These are phyloP conservation scores for Apophysomyces elegans DNA, from an alignment of 371 early-diverging fungal genomes.

Conservation along the genomic window DNA sequence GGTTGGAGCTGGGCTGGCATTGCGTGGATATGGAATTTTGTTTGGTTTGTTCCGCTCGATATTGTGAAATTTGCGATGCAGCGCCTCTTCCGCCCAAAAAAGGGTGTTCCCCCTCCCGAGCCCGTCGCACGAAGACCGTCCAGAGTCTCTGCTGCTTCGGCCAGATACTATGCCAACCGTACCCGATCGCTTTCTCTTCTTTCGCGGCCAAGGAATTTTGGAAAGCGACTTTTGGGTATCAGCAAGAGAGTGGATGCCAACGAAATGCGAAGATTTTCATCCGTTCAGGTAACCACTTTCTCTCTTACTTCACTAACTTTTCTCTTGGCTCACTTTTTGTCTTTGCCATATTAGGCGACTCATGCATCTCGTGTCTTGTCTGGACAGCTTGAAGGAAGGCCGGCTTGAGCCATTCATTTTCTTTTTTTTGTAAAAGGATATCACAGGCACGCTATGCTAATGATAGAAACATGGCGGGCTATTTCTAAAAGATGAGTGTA, in stretches of 20 bases:
- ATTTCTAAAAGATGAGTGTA: no score
- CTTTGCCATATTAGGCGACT: conserved; percentile 15
- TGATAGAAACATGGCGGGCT: no score
- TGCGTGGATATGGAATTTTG: conserved; percentile 77
- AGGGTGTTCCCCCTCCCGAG: conserved; percentile 3
- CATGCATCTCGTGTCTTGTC: conserved; percentile 29
- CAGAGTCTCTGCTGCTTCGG: conserved; percentile 32
- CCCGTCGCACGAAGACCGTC: conserved; percentile 30
- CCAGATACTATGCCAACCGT: conserved; percentile 41
- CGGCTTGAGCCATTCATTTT: no score
- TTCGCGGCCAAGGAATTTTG: conserved; percentile 37
- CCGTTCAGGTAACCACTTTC: conserved; percentile 33
- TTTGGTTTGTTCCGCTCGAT: conserved; percentile 76
- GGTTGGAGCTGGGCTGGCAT: conserved; percentile 63
- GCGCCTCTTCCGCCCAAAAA: conserved; percentile 49
- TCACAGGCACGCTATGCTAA: no score
- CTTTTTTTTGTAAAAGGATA: no score
- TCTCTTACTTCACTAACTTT: not conserved
- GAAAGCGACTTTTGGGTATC: conserved; percentile 16
- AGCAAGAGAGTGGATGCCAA: conserved; percentile 42
- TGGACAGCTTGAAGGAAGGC: no score
- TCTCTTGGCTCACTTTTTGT: not conserved
- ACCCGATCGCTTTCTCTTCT: conserved; percentile 29
- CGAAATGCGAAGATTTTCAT: conserved; percentile 51
- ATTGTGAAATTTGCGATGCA: conserved; percentile 73